These are phyloP conservation scores for Patellifolia procumbens DNA, from an alignment of 179 eudicot species.

Conservation along the genomic window DNA sequence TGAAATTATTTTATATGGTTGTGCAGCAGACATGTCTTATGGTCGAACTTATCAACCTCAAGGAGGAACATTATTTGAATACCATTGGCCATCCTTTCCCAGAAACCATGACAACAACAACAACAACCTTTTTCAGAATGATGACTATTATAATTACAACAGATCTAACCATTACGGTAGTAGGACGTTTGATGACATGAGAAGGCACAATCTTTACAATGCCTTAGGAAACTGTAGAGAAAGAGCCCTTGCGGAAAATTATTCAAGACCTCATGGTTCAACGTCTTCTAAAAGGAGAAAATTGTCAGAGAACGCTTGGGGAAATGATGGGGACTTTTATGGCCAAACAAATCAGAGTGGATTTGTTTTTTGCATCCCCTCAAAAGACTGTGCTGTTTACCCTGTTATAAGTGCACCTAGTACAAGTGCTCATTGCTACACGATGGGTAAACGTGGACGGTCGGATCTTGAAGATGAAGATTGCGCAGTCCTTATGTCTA, in stretches of 20 bases:
- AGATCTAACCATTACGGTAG: conserved; percentile 26
- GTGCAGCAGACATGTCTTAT: conserved; percentile 54
- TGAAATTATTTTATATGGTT: conserved; percentile 10
- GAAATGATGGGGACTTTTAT: conserved; percentile 36
- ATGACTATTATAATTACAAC: conserved; percentile 28
- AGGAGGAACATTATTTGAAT: conserved; percentile 44
- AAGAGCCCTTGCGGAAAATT: conserved; percentile 21
- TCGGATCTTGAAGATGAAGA: conserved; percentile 55
- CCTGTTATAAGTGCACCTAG: conserved; percentile 40
- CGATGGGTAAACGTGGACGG: conserved; percentile 65
- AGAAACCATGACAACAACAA: conserved; percentile 31
- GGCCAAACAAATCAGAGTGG: conserved; percentile 34
- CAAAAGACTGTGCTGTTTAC: conserved; percentile 23
- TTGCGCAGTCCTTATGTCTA: conserved; percentile 62
- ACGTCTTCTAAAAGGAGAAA: conserved; percentile 63
- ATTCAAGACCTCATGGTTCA: conserved; percentile 33
- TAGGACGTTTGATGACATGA: conserved; percentile 24
- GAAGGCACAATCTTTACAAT: conserved; percentile 34
- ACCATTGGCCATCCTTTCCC: conserved; percentile 37
- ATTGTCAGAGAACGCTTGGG: conserved; percentile 51
- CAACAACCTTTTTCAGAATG: conserved; percentile 18
- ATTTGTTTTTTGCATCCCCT: conserved; percentile 20
- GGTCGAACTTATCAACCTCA: conserved; percentile 48
- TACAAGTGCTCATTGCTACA: conserved; percentile 37
- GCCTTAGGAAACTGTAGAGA: conserved; percentile 36